These are phyloP conservation scores for Sarocladiaceae sp. DNA, from an alignment of 2,329 filamentous ascomycete genomes.

Conservation along the genomic window DNA sequence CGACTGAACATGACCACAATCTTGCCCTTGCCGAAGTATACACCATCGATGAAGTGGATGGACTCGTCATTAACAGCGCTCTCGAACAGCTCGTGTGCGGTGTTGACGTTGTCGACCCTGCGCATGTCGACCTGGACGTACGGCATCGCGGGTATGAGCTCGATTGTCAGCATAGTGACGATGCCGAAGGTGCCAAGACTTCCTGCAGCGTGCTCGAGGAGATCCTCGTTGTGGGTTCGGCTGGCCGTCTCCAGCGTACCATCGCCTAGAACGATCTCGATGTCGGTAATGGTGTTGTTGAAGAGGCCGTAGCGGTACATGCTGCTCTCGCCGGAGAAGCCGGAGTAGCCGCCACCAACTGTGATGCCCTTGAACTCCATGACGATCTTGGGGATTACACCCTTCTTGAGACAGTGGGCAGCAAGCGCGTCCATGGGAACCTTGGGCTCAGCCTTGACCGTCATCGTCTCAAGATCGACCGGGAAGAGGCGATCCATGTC, in stretches of 20 bases:
- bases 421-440: conserved; percentile 52
- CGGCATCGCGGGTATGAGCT: conserved; percentile 38
- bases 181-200: conserved; percentile 50
- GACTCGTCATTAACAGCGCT: conserved; percentile 18
- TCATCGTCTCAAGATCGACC: conserved; percentile 39
- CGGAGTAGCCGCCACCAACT: conserved; percentile 50
- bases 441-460: conserved; percentile 51
- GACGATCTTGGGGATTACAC: conserved; percentile 48
- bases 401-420: conserved; percentile 41
- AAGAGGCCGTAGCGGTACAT: conserved; percentile 53
- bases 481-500: conserved; percentile 45
- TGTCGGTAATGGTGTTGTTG: conserved; percentile 42
- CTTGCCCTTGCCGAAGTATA: conserved; percentile 39
- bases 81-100: conserved; percentile 30
- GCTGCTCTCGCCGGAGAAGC: conserved; percentile 49
- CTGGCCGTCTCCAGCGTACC: conserved; percentile 43
- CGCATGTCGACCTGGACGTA: conserved; percentile 45
- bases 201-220: conserved; percentile 47
- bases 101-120: conserved; percentile 24
- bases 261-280: conserved; percentile 49
- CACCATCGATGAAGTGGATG: conserved; percentile 52
- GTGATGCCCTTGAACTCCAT: conserved; percentile 57
- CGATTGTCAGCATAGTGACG: conserved; percentile 47
- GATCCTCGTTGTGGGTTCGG: conserved; percentile 36
- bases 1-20: conserved; percentile 46